phyloP scores from a whole-genome alignment of 331 rosid species.

The Acacia concinna region DNA sequence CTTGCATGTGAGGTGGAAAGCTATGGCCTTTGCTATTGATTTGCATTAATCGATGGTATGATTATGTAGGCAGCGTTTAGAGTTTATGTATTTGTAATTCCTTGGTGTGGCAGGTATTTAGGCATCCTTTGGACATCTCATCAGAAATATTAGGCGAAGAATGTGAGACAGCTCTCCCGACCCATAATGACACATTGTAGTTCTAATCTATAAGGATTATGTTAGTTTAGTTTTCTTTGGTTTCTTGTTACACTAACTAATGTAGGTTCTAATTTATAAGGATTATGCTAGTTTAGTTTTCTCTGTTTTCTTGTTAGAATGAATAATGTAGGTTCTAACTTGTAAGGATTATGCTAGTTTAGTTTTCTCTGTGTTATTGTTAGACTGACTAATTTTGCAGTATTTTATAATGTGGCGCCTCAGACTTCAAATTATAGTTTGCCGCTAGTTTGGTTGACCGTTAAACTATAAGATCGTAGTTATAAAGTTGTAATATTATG shows the following conservation, averaged over 20 bases:
- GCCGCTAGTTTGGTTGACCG: slow-evolving; percentile 16
- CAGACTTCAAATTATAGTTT: slow-evolving; percentile 7
- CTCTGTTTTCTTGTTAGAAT: neutral
- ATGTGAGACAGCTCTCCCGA: slow-evolving; percentile 87
- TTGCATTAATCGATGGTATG: slow-evolving; percentile 20
- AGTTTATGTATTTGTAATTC: slow-evolving; percentile 27
- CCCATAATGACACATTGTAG: slow-evolving; percentile 83
- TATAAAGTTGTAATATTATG: slow-evolving; percentile 22
- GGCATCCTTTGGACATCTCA: slow-evolving; percentile 80
- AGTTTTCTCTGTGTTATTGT: neutral
- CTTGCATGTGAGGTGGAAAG: slow-evolving; percentile 73
- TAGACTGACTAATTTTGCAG: slow-evolving; percentile 5
- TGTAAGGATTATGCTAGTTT: slow-evolving; percentile 9
- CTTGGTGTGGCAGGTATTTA: slow-evolving; percentile 61
- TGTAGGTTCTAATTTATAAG: neutral
- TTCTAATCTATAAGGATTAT: too few relatives aligned
- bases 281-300: slow-evolving; percentile 6
- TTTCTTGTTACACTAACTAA: too few relatives aligned
- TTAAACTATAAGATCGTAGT: neutral
- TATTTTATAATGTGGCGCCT: neutral
- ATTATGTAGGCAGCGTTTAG: slow-evolving; percentile 19
- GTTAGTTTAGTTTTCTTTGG: slow-evolving; percentile 41
- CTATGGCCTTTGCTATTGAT: slow-evolving; percentile 25
- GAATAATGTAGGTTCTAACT: slow-evolving; percentile 14
- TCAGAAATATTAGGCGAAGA: slow-evolving; percentile 88